Base-by-base conservation (phyloP, 495 filamentous ascomycete species). In the Daldinia grandis region DNA sequence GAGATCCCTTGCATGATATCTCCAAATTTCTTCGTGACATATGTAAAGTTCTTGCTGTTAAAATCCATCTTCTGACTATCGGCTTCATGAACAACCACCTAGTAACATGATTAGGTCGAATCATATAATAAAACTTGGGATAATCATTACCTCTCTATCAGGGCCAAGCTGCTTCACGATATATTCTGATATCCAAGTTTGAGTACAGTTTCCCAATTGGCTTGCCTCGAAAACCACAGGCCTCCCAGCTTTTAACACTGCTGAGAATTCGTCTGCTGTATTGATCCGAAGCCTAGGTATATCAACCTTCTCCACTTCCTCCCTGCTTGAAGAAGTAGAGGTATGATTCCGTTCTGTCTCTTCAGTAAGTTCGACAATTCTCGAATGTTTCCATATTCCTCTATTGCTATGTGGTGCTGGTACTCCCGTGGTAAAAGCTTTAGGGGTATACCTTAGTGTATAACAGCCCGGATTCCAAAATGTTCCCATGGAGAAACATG, bases 401-500 rank as follows among this genome's bases (percentile, higher is more conserved):
- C 27, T 33, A 8, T 21, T 12, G 0, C 5, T 25, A 17, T 28
- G 25, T n/a, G 40, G 19, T 31, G 12, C 19, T 21, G 38, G 38
- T 8, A 14, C 14, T 14, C 37, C 56, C 14, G n/a, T n/a, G 10
- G 25, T 10, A 5, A 28, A 14, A 5, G 40, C 2, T 10, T 31
- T 35, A 17, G 65, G 38, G 55, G 59, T 27, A 7, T 65, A 58
- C 4, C 24, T 19, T 3, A 72, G 12, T 25, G 73, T 75, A 62
- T 76, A 89, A 42, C 83, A 83, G 0, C 85, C 88, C 49, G 85
- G 81, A 62, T 91, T 93, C 88, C 91, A 93, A 67, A 85, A 90
- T 14, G 89, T 89, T 7, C 92, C 93, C 84, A 97, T 95, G 0
- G 92, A 93, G 78, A 96, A 97, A 76, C 94, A 97, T 0, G 93